Base-by-base conservation (phyloP, 441 rosid genomes). In the Metrosideros polymorpha region DNA sequence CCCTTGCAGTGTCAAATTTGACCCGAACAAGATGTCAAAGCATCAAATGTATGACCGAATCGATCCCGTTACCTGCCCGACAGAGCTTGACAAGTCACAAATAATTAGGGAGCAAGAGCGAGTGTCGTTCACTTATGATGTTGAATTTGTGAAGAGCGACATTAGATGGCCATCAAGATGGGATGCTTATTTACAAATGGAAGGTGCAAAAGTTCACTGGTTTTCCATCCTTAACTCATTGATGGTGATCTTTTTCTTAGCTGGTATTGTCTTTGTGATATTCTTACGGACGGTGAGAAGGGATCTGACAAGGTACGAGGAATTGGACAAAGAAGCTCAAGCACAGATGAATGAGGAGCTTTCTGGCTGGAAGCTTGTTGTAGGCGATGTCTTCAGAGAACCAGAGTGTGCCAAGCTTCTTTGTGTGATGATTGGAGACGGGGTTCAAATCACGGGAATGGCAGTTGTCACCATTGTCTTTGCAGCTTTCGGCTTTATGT, bases 271-370 rank as follows among this genome's bases (percentile, higher is more conserved):
- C 83, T 94, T 98, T 75, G 98, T 98, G 87, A 97, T 96, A 82
- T 97, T 97, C 91, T 88, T 95, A 77, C 94, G 99, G 92, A 97
- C 99, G 7, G 98, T 97, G 85, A 93, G 99, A 86, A 91, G 98
- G 91, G 98, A 97, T 91, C 89, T 97, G 92, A 97, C 99, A 43
- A 92, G 94, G 90, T 97, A 97, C 45, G 99, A 97, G 92, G 99
- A 97, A 53, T 88, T 96, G 84, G 99, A 97, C 92, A 97, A 95
- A 90, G 99, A 97, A 91, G 95, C 99, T 59, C 98, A 97, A 88
- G 98, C 98, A 56, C 99, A 97, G 91, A 96, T 97, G 99, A 96
- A 96, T 39, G 98, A 96, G 91, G 99, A 96, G 91, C 97, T 97
- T 55, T 97, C 99, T 61, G 99, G 99, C 43, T 95, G 99, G 99